Base-by-base conservation (phyloP, 805 yeast species). In the Millerago galiae region DNA sequence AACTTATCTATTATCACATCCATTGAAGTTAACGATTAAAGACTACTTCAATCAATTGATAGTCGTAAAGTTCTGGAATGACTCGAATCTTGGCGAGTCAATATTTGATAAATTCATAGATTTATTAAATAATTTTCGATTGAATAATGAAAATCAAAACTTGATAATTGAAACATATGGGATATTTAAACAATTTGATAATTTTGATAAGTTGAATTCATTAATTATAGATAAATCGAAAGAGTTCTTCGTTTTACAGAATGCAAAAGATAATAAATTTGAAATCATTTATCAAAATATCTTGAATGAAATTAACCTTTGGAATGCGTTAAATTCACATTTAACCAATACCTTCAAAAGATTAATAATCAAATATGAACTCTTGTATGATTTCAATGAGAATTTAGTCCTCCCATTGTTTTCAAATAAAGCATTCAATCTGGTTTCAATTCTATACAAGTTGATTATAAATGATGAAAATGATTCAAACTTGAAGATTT, bases 1-100 rank as follows among this genome's bases (percentile, higher is more conserved):
- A 37, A 55, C 60, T 2, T 56, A 56, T 34, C 40, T 56, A 2
- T 36, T 56, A 4, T 48, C 46, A 17, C 60, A 56, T 38, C 59
- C 60, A 8, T 38, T 46, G 11, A 56, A 55, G 45, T 37, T 34
- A 26, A 46, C 55, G 2, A 37, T 55, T 10, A 29, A 25, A 9
- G 47, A 48, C 18, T 41, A 41, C 13, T 16, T 31, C 11, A 8
- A 17, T 17, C 11, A 31, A 15, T 15, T 31, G 16, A 24, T 38
- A 7, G 43, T 48, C 29, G 45, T 37, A 3, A 34, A 28, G 11
- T 12, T 40, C 9, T 45, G 40, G 27, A 33, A 45, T 5, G 42
- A 36, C 2, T 14, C 16, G 15, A 11, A 4, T 9, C 9, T 29
- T 4, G 32, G 32, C 2, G 3, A 3, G 3, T 14, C 8, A 7